Evolutionary conservation across 768 basidiomycete species (phyloP), one percentile per base, ranked within the genome.

Genomic region (Leccinum boreale): DNA sequence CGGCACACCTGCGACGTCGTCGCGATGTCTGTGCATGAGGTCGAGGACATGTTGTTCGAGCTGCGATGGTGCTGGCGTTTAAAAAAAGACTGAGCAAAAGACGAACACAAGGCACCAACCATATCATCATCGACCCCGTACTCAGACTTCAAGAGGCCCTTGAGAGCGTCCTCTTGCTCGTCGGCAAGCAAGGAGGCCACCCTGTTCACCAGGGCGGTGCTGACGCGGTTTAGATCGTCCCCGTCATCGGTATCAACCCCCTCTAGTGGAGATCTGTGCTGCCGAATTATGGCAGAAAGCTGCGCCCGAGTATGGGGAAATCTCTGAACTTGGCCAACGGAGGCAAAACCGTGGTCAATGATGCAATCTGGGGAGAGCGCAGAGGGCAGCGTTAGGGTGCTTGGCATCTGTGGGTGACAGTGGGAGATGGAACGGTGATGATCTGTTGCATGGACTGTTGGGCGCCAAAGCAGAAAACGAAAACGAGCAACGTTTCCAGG

Each of bases 11-110:
- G 87, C 85, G 42, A 88, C 76, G 76, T 92, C 87, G 80, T 96
- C 94, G 60, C 85, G 81, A 72, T 94, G 91, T 74, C 90, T 89
- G 75, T 98, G 95, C 95, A 98, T 97, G 60, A 97, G 82, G 68
- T 96, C 93, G 19, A 98, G 78, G 58, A 94, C 91, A 69, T 87
- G 84, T 65, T 94, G 90, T 68, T 97, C 94, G 60, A 93, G 77
- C 89, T 92, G 64, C 5, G 52, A 58, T 58, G 65, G 58, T 59
- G 46, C 53, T 47, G 55, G 53, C 59, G 60, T 42, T 42, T 42
- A 19, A n/a, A 42, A 42, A 71, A 62, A 59, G 26, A 11, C 17
- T 15, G 28, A 19, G 57, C 60, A 63, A 52, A 31, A 54, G 45
- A 55, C 51, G 59, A 47, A 49, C 50, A 36, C 28, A 31, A 50